Percentiles rank a stretch among this genome's conserved stretches.
Evolutionary conservation across 140 eudicot species (phyloP).

Genomic region (Ambrosia hybrid): DNA sequence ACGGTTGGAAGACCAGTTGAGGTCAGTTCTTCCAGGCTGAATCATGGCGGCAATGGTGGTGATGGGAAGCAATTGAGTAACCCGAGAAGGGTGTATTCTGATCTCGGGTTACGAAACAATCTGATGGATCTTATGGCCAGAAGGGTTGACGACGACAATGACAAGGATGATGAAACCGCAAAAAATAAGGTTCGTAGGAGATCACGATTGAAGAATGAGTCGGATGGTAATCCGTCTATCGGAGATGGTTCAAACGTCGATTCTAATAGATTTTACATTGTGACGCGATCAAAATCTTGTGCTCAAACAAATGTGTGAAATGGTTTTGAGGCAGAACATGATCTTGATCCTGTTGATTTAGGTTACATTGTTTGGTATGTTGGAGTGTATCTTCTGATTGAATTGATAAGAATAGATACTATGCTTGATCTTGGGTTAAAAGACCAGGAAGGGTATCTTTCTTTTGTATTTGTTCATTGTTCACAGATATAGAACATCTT

Average conservation of each 20-base stretch:
- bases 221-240: slow-evolving; percentile 34
- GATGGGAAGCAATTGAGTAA: slow-evolving; percentile 36
- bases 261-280: slow-evolving; percentile 26
- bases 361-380: slow-evolving; percentile 32
- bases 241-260: slow-evolving; percentile 24
- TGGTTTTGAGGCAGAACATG: slow-evolving; percentile 11
- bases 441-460: background rate
- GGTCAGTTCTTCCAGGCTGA: slow-evolving; percentile 26
- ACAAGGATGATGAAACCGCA: slow-evolving; percentile 20
- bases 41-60: slow-evolving; percentile 15
- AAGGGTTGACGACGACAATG: slow-evolving; percentile 18
- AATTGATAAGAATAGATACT: slow-evolving; percentile 17
- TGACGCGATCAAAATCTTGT: slow-evolving; percentile 33
- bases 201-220: slow-evolving; percentile 31
- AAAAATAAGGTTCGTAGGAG: slow-evolving; percentile 27
- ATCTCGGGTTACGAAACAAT: slow-evolving; percentile 76
- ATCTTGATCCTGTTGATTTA: slow-evolving; percentile 12
- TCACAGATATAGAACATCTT: slow-evolving; percentile 24
- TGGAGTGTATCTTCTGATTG: slow-evolving; percentile 22
- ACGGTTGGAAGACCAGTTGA: slow-evolving; percentile 66
- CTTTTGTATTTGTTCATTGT: slow-evolving; percentile 27
- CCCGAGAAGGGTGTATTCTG: slow-evolving; percentile 77
- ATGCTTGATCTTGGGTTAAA: slow-evolving; percentile 13
- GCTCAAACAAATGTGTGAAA: slow-evolving; percentile 25
- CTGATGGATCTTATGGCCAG: slow-evolving; percentile 84